Conservation (phyloP, 352 stramenopile genomes). For the Phytophthora pisi region DNA sequence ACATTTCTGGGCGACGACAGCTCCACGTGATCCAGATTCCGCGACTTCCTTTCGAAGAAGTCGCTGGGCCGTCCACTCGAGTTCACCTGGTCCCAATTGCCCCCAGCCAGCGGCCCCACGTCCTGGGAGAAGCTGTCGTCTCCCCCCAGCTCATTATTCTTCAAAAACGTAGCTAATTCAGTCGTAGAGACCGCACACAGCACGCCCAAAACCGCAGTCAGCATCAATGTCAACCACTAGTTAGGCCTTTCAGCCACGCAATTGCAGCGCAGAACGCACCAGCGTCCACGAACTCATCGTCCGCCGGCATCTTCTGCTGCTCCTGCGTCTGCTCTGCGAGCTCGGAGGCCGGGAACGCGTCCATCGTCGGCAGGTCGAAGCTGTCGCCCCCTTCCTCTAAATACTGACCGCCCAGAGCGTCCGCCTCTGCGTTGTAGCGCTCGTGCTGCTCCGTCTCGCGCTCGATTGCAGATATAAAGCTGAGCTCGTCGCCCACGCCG, state of each 20-base stretch:
- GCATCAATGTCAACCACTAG: not conserved
- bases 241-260: not conserved
- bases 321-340: slow-evolving; percentile 6
- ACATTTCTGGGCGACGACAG: slow-evolving; percentile 54
- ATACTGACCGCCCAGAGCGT: not conserved
- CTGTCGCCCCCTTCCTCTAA: slow-evolving; percentile 14
- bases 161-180: slow-evolving; percentile 46
- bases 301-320: slow-evolving; percentile 31
- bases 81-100: slow-evolving; percentile 41
- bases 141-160: slow-evolving; percentile 50
- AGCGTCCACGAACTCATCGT: slow-evolving; percentile 77
- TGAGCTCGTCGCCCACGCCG: slow-evolving; percentile 35
- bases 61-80: slow-evolving; percentile 55
- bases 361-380: slow-evolving; percentile 46
- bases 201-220: not conserved
- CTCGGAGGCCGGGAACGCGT: slow-evolving; percentile 34
- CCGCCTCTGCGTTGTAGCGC: not conserved
- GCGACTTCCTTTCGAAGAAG: slow-evolving; percentile 78
- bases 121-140: slow-evolving; percentile 56
- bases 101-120: slow-evolving; percentile 19
- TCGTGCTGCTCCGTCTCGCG: slow-evolving; percentile 12
- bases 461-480: slow-evolving; percentile 40
- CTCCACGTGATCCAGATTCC: slow-evolving; percentile 72
- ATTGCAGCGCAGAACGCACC: slow-evolving; percentile 39
- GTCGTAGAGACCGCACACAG: not conserved